Conservation (phyloP, 345 rosid genomes). For the Combretum micranthum region DNA sequence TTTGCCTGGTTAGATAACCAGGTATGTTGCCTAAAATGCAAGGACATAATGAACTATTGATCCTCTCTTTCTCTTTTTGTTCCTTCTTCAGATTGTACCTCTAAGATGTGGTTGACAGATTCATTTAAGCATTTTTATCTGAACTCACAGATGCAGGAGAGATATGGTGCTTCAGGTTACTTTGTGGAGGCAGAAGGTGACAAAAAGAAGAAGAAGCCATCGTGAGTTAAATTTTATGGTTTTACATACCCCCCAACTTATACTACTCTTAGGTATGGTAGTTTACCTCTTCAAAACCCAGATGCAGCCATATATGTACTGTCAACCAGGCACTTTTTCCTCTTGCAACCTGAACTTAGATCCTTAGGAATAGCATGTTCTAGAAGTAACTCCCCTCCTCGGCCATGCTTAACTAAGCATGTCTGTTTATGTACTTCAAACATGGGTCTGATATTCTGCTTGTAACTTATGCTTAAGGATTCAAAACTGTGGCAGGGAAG, state of each 20-base stretch:
- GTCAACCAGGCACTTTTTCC: no score
- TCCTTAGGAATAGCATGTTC: no score
- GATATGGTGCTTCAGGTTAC: conserved; percentile 93
- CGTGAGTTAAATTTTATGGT: conserved; percentile 25
- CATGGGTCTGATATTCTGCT: no score
- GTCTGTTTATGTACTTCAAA: no score
- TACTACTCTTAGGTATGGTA: neutral
- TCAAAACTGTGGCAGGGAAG: conserved; percentile 35
- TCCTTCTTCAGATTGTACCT: neutral
- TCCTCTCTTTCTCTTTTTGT: neutral
- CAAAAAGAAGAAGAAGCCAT: conserved; percentile 34
- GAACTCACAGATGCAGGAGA: conserved; percentile 69
- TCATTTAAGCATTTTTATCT: conserved; percentile 3
- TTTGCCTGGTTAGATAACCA: conserved; percentile 86
- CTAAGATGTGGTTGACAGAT: conserved; percentile 4
- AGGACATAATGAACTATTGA: neutral
- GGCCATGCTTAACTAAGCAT: no score
- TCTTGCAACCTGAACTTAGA: no score
- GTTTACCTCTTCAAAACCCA: no score
- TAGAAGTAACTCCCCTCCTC: no score
- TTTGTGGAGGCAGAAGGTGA: conserved; percentile 52
- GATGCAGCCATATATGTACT: no score
- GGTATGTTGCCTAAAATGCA: conserved; percentile 27
- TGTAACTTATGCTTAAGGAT: no score
- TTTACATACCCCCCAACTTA: conserved; percentile 1